Base-by-base conservation (phyloP, 2,329 filamentous ascomycete species). In the Didymella pinodella region DNA sequence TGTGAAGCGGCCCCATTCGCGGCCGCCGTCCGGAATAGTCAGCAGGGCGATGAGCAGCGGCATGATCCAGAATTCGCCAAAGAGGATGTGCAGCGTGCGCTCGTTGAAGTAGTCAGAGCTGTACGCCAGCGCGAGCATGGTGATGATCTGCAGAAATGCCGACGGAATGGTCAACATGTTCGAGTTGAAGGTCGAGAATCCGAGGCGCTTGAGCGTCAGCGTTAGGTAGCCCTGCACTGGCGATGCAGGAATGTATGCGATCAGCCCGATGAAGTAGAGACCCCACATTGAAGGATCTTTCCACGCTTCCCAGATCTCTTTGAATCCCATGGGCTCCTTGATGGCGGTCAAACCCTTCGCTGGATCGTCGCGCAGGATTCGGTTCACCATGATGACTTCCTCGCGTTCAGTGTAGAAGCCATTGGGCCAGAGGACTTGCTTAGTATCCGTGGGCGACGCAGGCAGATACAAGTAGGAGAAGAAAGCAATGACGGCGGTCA, bases 361-460 rank as follows among this genome's bases (percentile, higher is more conserved):
- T 1, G 83, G 82, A 54, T 85, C 83, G 53, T 85, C 83, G n/a
- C 83, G 79, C 20, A 85, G 77, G 28, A 88, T 80, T 26, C 83
- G 82, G 71, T 90, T 90, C 40, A 88, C 82, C 83, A 90, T 86
- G 69, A 90, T 90, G 50, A 85, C 81, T 66, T 90, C 88, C 67
- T 91, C 86, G 6, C 82, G 81, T 67, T 89, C 87, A 0, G 78
- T 86, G 72, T 88, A 89, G 88, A 87, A 89, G 10, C 88, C 87
- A 12, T 83, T 71, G 40, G 84, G 85, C 65, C 66, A 72, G 8
- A 72, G 60, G 5, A 68, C 56, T n/a, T 62, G 68, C 25, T 67
- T 72, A 2, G 70, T 73, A 16, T 56, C 59, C 0, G 86, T 88
- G 0, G 89, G 89, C 0, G 87, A 73, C 0, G 75, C 65, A 4